A percentile compares a stretch with the other conserved stretches of the same genome.
Conservation (phyloP, 805 yeast genomes). For the Soucietia sequanensis region DNA sequence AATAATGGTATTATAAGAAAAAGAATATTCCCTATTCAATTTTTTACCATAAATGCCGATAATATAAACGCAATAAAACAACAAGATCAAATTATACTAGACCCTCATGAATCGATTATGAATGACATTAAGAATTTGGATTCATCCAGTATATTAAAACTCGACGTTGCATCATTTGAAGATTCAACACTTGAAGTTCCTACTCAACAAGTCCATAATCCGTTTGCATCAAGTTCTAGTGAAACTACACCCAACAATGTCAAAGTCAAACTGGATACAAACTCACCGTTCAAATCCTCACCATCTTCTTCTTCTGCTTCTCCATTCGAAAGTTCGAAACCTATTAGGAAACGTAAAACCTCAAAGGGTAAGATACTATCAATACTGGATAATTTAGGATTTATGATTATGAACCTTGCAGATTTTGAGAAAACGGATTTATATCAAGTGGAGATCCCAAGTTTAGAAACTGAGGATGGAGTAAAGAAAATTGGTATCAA, state of each 20-base stretch:
- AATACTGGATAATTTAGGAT: conserved; percentile 58
- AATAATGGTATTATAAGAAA: conserved; percentile 83
- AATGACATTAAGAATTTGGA: conserved; percentile 12
- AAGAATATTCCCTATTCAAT: conserved; percentile 66
- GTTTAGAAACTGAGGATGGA: conserved; percentile 17
- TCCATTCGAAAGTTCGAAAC: conserved; percentile 38
- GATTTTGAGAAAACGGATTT: conserved; percentile 45
- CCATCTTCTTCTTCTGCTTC: conserved; percentile 20
- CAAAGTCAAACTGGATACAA: no score
- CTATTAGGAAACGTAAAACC: conserved; percentile 31
- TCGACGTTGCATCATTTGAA: conserved; percentile 17
- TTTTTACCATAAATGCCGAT: conserved; percentile 20
- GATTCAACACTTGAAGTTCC: conserved; percentile 5
- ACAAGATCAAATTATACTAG: conserved; percentile 12
- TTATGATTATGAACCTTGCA: conserved; percentile 53
- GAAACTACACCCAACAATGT: no score
- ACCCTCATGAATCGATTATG: conserved; percentile 16
- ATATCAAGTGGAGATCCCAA: conserved; percentile 28
- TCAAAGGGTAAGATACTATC: conserved; percentile 64
- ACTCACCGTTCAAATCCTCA: no score
- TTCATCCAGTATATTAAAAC: conserved; percentile 10
- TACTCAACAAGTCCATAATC: conserved; percentile 3
- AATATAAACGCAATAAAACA: conserved; percentile 7
- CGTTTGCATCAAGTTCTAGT: no score
- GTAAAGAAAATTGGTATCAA: conserved; percentile 40